Base-by-base conservation (phyloP, 2,329 filamentous ascomycete species). In the Pezizomycotina sp. region DNA sequence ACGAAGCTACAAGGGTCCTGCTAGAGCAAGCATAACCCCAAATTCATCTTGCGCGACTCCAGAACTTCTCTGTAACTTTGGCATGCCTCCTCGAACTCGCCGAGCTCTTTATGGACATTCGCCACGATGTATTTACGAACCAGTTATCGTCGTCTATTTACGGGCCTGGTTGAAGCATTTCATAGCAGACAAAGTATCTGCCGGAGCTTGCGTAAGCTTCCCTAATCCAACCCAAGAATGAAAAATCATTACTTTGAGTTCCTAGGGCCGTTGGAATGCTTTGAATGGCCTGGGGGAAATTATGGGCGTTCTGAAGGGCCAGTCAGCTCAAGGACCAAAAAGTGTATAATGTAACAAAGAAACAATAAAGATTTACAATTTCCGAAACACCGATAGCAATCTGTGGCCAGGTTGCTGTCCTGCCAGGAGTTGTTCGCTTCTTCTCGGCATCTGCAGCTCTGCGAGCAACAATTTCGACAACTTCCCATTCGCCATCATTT, bases 51-150 rank as follows among this genome's bases (percentile, higher is more conserved):
- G 69, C 12, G 73, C 7, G 66, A 63, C 14, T 63, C 58, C 30
- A 92, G 65, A 5, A 95, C 82, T 7, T 68, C 62, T 48, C 71
- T 68, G 52, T 95, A 92, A 4, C 82, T 69, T 16, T 62, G 56
- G 40, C 92, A 78, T 0, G 89, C 80, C 36, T 79, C 74, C 42
- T 92, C 78, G 50, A 77, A 92, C 26, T 91, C 76, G n/a, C 82
- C 83, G 30, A 95, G 65, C 53, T 95, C 86, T 35, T 84, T 73
- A 56, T 83, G 82, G 36, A 98, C 80, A 51, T 98, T 95, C 25
- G 82, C 84, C 42, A 95, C 69, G 76, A 98, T 91, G 56, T 93
- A 93, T 53, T 81, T 81, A 84, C 84, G 55, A 93, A 98, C 89
- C 89, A 98, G 6, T 71, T 77, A 48, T 91, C 78, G 18, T 69